Evolutionary conservation across 2,329 filamentous ascomycete genomes (phyloP).

Genomic region (Dactylonectria macrodidyma): DNA sequence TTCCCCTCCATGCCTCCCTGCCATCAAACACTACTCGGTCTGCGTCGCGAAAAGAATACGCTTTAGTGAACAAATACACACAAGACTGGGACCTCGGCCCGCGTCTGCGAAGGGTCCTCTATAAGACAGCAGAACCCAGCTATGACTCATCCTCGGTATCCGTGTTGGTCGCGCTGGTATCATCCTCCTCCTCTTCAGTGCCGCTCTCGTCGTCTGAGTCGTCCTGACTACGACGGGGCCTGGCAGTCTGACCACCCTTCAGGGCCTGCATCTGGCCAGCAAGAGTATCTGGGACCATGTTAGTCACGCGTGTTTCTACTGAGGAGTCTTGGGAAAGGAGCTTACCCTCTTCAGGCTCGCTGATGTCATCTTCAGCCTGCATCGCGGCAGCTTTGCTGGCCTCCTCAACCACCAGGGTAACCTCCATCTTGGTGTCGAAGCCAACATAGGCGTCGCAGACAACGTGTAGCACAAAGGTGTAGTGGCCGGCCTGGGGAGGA

Average conservation of each 20-base stretch:
- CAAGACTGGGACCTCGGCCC: conserved; percentile 9
- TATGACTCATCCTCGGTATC: conserved; percentile 76
- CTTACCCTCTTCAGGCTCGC: conserved; percentile 97
- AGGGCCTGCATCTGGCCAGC: conserved; percentile 92
- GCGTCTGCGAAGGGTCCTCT: not conserved
- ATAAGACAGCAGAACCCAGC: conserved; percentile 7
- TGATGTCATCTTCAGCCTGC: conserved; percentile 92
- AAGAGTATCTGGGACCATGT: conserved; percentile 77
- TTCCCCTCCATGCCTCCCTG: conserved; percentile 8
- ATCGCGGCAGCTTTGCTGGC: conserved; percentile 86
- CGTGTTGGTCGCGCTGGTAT: conserved; percentile 78
- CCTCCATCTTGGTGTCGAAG: conserved; percentile 92
- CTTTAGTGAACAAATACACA: conserved; percentile 30
- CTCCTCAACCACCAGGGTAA: conserved; percentile 91
- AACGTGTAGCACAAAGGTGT: conserved; percentile 94
- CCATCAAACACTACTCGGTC: conserved; percentile 5
- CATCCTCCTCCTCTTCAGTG: conserved; percentile 77
- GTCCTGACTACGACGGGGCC: conserved; percentile 70
- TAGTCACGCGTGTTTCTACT: conserved; percentile 34
- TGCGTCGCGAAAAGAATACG: conserved; percentile 24
- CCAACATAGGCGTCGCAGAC: conserved; percentile 96
- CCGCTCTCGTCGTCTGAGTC: conserved; percentile 87
- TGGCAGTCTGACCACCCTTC: conserved; percentile 77
- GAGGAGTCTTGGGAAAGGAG: not conserved
- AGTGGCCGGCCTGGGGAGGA: conserved; percentile 91